Evolutionary conservation across 1,139 yeast species (phyloP), one percentile per base, ranked within the genome.

Genomic region (Geotrichum restrictum): DNA sequence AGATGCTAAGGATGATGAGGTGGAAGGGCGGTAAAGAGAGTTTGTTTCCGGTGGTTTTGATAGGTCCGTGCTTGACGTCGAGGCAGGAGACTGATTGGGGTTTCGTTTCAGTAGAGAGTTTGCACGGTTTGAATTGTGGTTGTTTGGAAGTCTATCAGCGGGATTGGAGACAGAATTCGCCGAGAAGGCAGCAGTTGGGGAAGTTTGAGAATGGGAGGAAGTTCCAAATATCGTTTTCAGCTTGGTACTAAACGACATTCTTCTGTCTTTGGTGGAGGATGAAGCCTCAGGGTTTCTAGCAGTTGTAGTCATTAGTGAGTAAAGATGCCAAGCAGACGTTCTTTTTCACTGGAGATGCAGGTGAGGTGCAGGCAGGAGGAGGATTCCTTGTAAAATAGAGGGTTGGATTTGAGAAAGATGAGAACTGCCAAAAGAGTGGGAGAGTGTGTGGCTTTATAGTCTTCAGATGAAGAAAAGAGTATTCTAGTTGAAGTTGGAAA

Each of bases 141-240:
- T 27, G 19, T 24, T n/a, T 7, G 48, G 41, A 32, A 24, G 8
- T 14, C 48, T 32, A 22, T 43, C 47, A 11, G 47, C 39, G 3
- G 38, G 22, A 22, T 32, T 43, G 10, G 47, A 32, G 2, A 33
- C n/a, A 2, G 46, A 32, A 37, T n/a, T 31, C 3, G 47, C 3
- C 4, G 47, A 43, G 39, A 14, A 21, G 3, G 34, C 33, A 22
- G 41, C 7, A 3, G 42, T 10, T 13, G 46, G 16, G 13, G 50
- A 16, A 2, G 34, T 34, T 47, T 22, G 45, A 4, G 29, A 21
- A 22, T 36, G 29, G 21, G 16, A 21, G 14, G 34, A 21, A 22
- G 34, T 21, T 34, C 45, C 41, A 29, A 48, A 48, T 3, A 48
- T 48, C 7, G 44, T 41, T 32, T 48, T 48, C 32, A 48, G 39